Conservation (phyloP, 2,329 filamentous ascomycete genomes). For the Golovinomyces cichoracearum region DNA sequence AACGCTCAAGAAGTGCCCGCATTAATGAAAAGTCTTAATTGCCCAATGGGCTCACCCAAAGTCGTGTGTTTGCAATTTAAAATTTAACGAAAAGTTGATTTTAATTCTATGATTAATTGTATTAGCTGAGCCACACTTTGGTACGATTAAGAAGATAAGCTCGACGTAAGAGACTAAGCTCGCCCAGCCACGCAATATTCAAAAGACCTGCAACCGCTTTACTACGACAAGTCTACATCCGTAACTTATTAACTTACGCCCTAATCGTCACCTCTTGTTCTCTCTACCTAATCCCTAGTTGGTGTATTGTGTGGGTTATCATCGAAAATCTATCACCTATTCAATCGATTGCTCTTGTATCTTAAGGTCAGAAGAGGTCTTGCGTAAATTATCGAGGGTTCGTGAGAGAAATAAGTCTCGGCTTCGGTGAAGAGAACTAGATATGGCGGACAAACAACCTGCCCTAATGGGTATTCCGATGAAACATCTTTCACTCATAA, state of each 20-base stretch:
- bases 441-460: slow-evolving; percentile 5
- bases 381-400: not conserved
- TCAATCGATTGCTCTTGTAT: not conserved
- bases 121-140: not conserved
- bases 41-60: not conserved
- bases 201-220: not conserved
- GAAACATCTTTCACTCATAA: slow-evolving; percentile 42
- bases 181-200: not conserved
- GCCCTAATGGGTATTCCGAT: slow-evolving; percentile 30
- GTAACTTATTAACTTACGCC: not conserved
- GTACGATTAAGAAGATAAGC: not conserved
- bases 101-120: not conserved
- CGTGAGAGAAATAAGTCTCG: not conserved
- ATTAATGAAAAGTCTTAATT: not conserved
- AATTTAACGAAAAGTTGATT: not conserved
- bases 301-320: too few relatives aligned
- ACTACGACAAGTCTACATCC: not conserved
- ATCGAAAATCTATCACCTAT: too few relatives aligned
- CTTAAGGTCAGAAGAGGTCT: not conserved
- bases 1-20: not conserved
- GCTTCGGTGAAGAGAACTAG: not conserved
- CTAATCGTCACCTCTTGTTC: too few relatives aligned
- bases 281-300: too few relatives aligned
- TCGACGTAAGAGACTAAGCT: too few relatives aligned
- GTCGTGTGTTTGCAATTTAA: not conserved